A percentile compares a stretch with the other conserved stretches of the same genome.
phyloP scores from a whole-genome alignment of 164 flowering plant genomes.

The Taxillus chinensis region DNA sequence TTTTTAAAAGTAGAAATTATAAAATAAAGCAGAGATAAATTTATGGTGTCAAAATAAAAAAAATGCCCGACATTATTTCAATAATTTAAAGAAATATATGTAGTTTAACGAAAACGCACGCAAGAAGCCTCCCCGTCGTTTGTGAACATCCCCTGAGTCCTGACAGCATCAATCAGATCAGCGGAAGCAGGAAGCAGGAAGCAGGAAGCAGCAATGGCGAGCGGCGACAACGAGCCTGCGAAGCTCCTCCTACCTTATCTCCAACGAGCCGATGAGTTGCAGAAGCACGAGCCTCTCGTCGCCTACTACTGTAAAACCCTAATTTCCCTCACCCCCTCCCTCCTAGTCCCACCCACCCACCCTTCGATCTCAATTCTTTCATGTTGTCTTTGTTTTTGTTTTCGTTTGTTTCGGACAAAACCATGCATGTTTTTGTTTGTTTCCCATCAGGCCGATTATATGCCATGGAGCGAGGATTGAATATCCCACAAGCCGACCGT shows the following conservation, averaged over 20 bases:
- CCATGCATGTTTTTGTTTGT: background rate
- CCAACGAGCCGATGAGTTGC: constrained; percentile 93
- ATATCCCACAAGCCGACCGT: constrained; percentile 63
- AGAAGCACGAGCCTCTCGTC: constrained; percentile 93
- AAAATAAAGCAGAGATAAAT: too few relatives aligned
- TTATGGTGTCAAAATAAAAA: too few relatives aligned
- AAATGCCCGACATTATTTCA: too few relatives aligned
- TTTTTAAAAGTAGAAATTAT: too few relatives aligned
- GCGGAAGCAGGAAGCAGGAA: background rate
- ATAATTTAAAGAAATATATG: too few relatives aligned
- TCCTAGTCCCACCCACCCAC: background rate
- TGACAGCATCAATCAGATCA: too few relatives aligned
- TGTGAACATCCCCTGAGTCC: too few relatives aligned
- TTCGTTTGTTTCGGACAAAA: background rate
- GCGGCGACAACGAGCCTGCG: constrained; percentile 76
- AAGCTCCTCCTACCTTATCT: constrained; percentile 87
- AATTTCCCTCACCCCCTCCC: background rate
- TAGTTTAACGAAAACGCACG: too few relatives aligned
- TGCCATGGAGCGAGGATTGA: constrained; percentile 90
- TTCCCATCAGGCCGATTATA: constrained; percentile 66
- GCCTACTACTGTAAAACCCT: constrained; percentile 73
- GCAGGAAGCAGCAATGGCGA: constrained; percentile 30
- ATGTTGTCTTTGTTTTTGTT: background rate
- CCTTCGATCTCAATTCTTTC: background rate
- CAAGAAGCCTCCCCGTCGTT: too few relatives aligned